phyloP scores from a whole-genome alignment of 257 asterid genomes.

The Marsdenia floribunda region DNA sequence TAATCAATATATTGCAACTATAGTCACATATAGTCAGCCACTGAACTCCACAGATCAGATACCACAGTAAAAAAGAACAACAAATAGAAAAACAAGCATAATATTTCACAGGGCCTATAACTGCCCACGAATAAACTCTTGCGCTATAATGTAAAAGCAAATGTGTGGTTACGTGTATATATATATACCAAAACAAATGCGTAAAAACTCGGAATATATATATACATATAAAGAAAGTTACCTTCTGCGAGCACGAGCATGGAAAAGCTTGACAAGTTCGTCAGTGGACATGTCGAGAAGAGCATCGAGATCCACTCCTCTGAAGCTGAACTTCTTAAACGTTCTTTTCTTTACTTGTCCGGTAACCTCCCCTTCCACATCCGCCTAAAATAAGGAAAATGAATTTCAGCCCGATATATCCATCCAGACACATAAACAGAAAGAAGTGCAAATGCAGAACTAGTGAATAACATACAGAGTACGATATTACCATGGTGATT shows the following conservation, averaged over 20 bases:
- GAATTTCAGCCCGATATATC: neutral
- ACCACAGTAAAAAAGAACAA: no score
- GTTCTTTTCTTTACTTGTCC: conserved; percentile 78
- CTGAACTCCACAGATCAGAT: no score
- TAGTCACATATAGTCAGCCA: no score
- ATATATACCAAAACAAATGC: neutral
- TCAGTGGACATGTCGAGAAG: conserved; percentile 85
- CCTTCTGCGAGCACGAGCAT: conserved; percentile 79
- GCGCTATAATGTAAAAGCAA: no score
- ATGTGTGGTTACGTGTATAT: no score
- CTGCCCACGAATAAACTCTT: no score
- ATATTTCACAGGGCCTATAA: no score
- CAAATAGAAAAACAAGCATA: no score
- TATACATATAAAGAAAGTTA: neutral
- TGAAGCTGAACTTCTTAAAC: conserved; percentile 84
- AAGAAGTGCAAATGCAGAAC: no score
- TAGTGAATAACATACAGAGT: neutral
- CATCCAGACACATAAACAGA: neutral
- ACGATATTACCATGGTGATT: conserved; percentile 24
- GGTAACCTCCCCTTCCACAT: conserved; percentile 54
- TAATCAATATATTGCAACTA: no score
- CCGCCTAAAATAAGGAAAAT: conserved; percentile 45
- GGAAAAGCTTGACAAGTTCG: conserved; percentile 75
- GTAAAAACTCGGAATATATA: no score
- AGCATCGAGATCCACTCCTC: conserved; percentile 88